Evolutionary conservation across 2,329 filamentous ascomycete species (phyloP), one percentile per base, ranked within the genome.

Genomic region (Verticillium nubilum): DNA sequence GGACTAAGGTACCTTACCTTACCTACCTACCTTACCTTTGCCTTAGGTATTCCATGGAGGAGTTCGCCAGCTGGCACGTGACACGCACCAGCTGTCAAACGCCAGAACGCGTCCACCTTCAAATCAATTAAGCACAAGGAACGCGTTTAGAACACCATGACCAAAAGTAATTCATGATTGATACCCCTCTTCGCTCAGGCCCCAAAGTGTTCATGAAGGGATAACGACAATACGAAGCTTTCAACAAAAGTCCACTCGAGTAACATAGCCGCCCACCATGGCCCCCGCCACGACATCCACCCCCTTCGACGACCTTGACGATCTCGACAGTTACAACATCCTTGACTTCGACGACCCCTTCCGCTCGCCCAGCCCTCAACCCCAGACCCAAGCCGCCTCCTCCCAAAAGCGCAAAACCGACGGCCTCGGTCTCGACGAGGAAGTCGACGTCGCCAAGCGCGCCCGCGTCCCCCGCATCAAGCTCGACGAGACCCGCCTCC

Each of bases 401-500:
- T 70, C 73, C 61, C 81, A 78, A 62, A 82, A 83, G 65, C 79
- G 77, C 52, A 80, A 81, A 60, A 77, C 74, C 1, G 76, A 81
- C 9, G 80, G 80, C 1, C 76, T 96, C 2, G 92, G 93, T 53
- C 86, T 97, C 59, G 93, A 98, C 64, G 86, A 96, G 69, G 91
- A 96, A 67, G 84, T 99, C 58, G 88, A 91, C 59, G 82, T 97
- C 4, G 85, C 84, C 47, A 97, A 91, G 75, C 89, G 89, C 67
- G 83, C 87, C 35, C 83, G 86, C 62, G 77, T 72, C 0, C 91
- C 92, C 1, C 81, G 86, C 59, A 89, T 94, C 4, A 99, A 97
- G 72, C 82, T 99, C 27, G 93, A 99, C 69, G 92, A 97, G 67
- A 78, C 5, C 28, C 92, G 92, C 64, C 77, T 98, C n/a, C 80